Evolutionary conservation across 176 grass and related monocot species (phyloP), one percentile per base, ranked within the genome.

Genomic region (Lolium multiflorum): DNA sequence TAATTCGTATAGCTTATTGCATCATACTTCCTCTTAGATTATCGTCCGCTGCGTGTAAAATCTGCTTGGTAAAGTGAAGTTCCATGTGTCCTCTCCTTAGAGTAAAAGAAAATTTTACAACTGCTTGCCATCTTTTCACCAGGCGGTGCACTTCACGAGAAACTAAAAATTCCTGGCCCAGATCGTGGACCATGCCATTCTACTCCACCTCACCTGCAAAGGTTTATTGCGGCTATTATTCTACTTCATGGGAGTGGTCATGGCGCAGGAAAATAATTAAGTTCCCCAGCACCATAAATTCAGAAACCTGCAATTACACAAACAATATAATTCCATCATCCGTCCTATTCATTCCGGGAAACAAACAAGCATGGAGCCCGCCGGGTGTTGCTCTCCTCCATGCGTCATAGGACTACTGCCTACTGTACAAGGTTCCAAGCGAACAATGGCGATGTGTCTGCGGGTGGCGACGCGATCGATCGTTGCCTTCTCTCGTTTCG

Each of bases 381-480:
- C 31, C 46, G 6, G 47, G 39, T 9, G 46, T 72, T 46, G 74
- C 89, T 57, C 47, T 56, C 51, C 14, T 14, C 58, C 67, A 66
- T 66, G 3, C 80, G 75, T 87, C 80, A 74, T 49, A 51, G 46
- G 71, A 76, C 48, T 41, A 11, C 73, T 26, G 48, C 38, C 47
- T 11, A 50, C 69, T 75, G 84, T 75, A 12, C 89, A 38, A 83
- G 57, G 56, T 87, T 79, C 74, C 89, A 74, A 68, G 68, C 57
- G 22, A 87, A 91, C 81, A 91, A 84, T 87, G 26, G 74, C 64
- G 66, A 50, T 15, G 50, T 87, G 75, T 64, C 79, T 69, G 55
- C 31, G 49, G 78, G 17, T 79, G 50, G 68, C 71, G 4, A 66
- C 7, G 59, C 25, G 7, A 14, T 46, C 15, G 25, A 3, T 47